Evolutionary conservation across 768 basidiomycete genomes (phyloP).

Genomic region (Boletus coccyginus): DNA sequence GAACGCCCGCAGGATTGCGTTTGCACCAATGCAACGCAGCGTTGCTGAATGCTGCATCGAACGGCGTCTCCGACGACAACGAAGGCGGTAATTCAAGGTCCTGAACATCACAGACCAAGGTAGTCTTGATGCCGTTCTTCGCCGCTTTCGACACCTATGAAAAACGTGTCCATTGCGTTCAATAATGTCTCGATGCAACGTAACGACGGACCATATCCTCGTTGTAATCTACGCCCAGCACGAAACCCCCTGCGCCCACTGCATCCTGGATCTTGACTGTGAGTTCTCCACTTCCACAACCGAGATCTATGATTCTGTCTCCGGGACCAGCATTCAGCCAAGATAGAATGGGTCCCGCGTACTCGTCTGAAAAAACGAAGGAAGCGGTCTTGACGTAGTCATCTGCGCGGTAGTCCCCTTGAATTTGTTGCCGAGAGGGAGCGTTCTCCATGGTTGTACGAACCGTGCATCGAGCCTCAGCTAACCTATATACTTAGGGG

Average conservation of each 20-base stretch:
- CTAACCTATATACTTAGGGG: slow-evolving; percentile 2
- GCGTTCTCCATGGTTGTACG: slow-evolving; percentile 8
- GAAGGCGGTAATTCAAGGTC: slow-evolving; percentile 35
- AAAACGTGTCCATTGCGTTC: not conserved
- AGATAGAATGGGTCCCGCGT: slow-evolving; percentile 51
- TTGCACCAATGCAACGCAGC: slow-evolving; percentile 89
- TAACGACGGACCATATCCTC: slow-evolving; percentile 62
- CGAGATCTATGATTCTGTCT: slow-evolving; percentile 71
- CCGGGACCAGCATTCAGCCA: slow-evolving; percentile 63
- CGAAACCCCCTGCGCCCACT: slow-evolving; percentile 51
- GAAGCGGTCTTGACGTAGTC: slow-evolving; percentile 61
- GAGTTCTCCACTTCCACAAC: slow-evolving; percentile 83
- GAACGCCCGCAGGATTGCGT: slow-evolving; percentile 60
- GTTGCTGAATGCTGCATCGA: slow-evolving; percentile 78
- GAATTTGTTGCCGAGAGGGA: not conserved
- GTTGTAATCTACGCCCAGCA: slow-evolving; percentile 70
- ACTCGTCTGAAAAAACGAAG: slow-evolving; percentile 61
- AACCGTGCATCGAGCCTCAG: not conserved
- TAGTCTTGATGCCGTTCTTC: slow-evolving; percentile 43
- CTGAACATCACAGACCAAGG: slow-evolving; percentile 57
- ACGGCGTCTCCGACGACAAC: slow-evolving; percentile 36
- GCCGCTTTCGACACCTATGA: slow-evolving; percentile 53
- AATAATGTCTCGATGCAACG: not conserved
- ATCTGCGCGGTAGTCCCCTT: slow-evolving; percentile 54
- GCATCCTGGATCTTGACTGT: slow-evolving; percentile 53